Evolutionary conservation across 768 basidiomycete genomes (phyloP).

Genomic region (Cubamyces sp.): DNA sequence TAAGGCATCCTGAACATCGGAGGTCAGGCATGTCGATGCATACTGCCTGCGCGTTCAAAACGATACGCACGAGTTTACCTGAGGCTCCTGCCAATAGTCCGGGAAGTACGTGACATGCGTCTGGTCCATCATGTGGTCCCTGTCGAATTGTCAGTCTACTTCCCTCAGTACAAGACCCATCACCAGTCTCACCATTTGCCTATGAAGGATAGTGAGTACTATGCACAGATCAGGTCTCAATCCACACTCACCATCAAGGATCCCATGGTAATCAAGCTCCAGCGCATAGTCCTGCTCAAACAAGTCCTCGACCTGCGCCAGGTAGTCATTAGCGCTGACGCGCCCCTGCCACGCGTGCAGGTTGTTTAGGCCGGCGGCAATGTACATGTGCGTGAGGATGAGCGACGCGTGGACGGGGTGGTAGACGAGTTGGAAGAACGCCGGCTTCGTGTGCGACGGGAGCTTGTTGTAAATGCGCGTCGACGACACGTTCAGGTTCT

Average conservation of each 20-base stretch:
- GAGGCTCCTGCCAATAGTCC: conserved; percentile 73
- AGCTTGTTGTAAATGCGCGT: conserved; percentile 60
- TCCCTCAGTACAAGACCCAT: not conserved
- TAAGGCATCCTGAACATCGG: conserved; percentile 52
- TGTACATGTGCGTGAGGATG: conserved; percentile 60
- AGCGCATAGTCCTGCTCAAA: conserved; percentile 68
- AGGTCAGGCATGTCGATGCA: not conserved
- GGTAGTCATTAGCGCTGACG: conserved; percentile 61
- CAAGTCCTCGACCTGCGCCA: conserved; percentile 54
- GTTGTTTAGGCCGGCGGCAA: conserved; percentile 63
- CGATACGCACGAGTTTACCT: conserved; percentile 55
- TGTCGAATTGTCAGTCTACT: conserved; percentile 4
- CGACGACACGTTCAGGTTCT: conserved; percentile 50
- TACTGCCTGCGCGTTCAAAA: not conserved
- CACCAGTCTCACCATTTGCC: conserved; percentile 61
- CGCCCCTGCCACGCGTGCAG: conserved; percentile 65
- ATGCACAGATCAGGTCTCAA: too few relatives aligned
- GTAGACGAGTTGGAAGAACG: conserved; percentile 75
- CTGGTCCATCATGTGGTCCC: conserved; percentile 66
- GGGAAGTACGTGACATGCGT: conserved; percentile 61
- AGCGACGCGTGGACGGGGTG: conserved; percentile 63
- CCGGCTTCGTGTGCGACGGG: conserved; percentile 48
- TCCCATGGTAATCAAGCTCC: conserved; percentile 59
- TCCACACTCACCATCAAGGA: conserved; percentile 51
- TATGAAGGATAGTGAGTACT: conserved; percentile 22